Base-by-base conservation (phyloP, 768 basidiomycete genomes). In the Russula dissimulans region DNA sequence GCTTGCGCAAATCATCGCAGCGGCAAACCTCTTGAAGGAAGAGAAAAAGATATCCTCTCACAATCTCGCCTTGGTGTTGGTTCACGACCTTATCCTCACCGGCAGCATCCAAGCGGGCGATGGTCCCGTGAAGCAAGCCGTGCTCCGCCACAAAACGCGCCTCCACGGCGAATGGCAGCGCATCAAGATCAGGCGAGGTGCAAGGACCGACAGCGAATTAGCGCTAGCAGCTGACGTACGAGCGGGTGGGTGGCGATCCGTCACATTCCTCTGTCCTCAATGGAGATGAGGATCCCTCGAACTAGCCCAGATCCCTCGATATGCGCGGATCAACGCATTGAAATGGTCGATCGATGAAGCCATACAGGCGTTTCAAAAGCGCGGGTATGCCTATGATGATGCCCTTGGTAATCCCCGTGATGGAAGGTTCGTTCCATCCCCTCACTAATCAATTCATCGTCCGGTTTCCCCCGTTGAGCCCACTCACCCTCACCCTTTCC, bases 41-140 rank as follows among this genome's bases (percentile, higher is more conserved):
- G 95, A 95, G 73, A 81, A 80, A 68, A 89, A 87, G 67, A 77
- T 95, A 56, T 85, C 83, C 1, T 89, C 91, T 0, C 68, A 76
- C 43, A 89, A 85, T 67, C 79, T 97, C 48, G 85, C 88, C 2
- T 78, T 94, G 7, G 85, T 95, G 44, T 85, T 98, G 38, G 84
- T 95, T 1, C 95, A 99, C 66, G 97, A 99, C 72, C 73, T 95
- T 8, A 77, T 99, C 31, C 77, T 97, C 42, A 79, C 89, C 15
- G 76, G 81, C 18, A 90, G 93, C 10, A 92, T 99, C 64, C 91
- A 97, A 71, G 87, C 91, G 7, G 85, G 90, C 48, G 87, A 95
- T 70, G 92, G 95, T 26, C 89, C 91, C 4, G 76, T 95, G 55
- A 97, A 97, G 67, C 87, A 90, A 67, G 91, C 91, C 0, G 70